A percentile compares a stretch with the other conserved stretches of the same genome.
Evolutionary conservation across 2,329 filamentous ascomycete genomes (phyloP).

Genomic region (Geosmithia flava): DNA sequence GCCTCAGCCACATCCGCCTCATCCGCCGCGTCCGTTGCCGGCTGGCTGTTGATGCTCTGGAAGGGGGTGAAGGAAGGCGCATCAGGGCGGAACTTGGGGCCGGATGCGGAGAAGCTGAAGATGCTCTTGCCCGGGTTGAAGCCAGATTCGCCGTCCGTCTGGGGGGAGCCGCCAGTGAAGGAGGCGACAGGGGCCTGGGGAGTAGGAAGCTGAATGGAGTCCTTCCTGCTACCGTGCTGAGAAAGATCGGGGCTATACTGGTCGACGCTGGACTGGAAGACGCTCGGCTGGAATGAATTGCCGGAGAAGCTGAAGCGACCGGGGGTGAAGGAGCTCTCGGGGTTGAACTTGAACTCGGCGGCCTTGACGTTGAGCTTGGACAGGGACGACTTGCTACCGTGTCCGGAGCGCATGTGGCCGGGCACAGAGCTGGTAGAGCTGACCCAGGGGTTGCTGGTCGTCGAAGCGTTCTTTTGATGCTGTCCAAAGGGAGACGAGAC

Average conservation of each 20-base stretch:
- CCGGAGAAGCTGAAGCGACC: conserved; percentile 36
- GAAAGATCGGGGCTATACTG: not conserved
- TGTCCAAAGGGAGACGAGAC: conserved; percentile 28
- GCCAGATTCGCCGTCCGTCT: conserved; percentile 24
- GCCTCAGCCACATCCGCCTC: no score
- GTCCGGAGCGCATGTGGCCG: conserved; percentile 29
- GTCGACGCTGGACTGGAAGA: conserved; percentile 23
- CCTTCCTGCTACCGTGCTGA: not conserved
- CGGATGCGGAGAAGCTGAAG: conserved; percentile 57
- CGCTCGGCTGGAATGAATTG: conserved; percentile 33
- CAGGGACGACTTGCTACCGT: conserved; percentile 56
- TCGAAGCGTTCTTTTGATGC: conserved; percentile 44
- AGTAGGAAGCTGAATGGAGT: conserved; percentile 3
- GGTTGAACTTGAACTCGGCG: conserved; percentile 75
- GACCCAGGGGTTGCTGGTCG: conserved; percentile 51
- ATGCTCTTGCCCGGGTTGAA: conserved; percentile 57
- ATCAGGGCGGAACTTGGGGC: conserved; percentile 61
- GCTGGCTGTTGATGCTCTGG: conserved; percentile 31
- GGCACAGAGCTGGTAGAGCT: conserved; percentile 28
- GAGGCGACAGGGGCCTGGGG: conserved; percentile 3
- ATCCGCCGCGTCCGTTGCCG: conserved; percentile 27
- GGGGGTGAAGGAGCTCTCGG: conserved; percentile 36
- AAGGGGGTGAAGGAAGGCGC: conserved; percentile 65
- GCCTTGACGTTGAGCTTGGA: conserved; percentile 83
- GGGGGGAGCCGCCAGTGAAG: not conserved